Percentiles rank a stretch among this genome's conserved stretches.
Evolutionary conservation across 2,329 filamentous ascomycete genomes (phyloP).

Genomic region (Rutstroemia sp.): DNA sequence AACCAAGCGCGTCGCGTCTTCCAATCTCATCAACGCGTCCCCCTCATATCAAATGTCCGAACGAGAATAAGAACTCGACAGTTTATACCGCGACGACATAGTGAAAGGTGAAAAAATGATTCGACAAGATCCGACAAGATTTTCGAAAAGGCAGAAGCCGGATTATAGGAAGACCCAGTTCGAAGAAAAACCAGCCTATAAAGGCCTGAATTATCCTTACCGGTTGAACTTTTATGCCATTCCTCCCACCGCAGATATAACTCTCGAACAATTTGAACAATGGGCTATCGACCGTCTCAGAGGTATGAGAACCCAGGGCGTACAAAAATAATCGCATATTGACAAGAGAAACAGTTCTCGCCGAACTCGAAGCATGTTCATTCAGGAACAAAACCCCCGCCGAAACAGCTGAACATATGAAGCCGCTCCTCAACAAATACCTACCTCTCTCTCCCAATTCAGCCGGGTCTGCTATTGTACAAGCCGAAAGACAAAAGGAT

Average conservation of each 20-base stretch:
- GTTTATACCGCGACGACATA: not conserved
- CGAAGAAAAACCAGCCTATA: slow-evolving; percentile 48
- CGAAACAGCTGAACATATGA: slow-evolving; percentile 80
- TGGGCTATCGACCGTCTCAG: slow-evolving; percentile 93
- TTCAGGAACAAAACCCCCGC: slow-evolving; percentile 83
- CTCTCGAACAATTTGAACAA: slow-evolving; percentile 94
- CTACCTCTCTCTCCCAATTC: slow-evolving; percentile 73
- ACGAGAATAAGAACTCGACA: not conserved
- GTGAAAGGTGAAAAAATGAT: slow-evolving; percentile 23
- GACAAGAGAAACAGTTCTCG: slow-evolving; percentile 52
- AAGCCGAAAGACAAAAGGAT: slow-evolving; percentile 79
- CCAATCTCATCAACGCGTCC: slow-evolving; percentile 5
- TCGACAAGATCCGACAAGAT: slow-evolving; percentile 26
- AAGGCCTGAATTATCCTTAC: slow-evolving; percentile 71
- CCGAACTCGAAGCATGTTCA: slow-evolving; percentile 86
- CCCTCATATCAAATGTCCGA: not conserved
- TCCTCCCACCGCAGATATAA: slow-evolving; percentile 88
- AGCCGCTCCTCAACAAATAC: slow-evolving; percentile 78
- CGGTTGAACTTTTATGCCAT: slow-evolving; percentile 87
- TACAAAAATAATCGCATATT: slow-evolving; percentile 29
- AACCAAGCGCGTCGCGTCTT: slow-evolving; percentile 10
- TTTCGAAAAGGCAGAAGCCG: slow-evolving; percentile 65
- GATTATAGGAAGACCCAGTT: slow-evolving; percentile 86
- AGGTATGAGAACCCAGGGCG: slow-evolving; percentile 41
- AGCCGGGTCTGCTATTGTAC: slow-evolving; percentile 50